phyloP scores from a whole-genome alignment of 2,329 filamentous ascomycete species.

The Falciphora oryzae region DNA sequence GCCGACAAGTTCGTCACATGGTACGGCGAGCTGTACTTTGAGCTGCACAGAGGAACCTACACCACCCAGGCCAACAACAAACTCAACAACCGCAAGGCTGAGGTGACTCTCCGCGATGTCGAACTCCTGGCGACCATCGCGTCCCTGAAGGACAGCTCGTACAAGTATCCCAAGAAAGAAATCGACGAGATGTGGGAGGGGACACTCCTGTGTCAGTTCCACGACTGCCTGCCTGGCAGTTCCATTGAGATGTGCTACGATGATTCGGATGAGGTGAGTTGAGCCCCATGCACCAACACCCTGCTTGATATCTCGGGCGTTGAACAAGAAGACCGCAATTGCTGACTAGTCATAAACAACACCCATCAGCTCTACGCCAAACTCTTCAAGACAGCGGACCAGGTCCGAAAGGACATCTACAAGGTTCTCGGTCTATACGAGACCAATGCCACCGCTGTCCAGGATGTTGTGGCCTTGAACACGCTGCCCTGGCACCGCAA shows the following conservation, averaged over 20 bases:
- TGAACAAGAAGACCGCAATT: neutral
- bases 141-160: slow-evolving; percentile 64
- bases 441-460: slow-evolving; percentile 22
- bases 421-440: slow-evolving; percentile 54
- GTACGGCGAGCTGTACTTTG: slow-evolving; percentile 98
- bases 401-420: slow-evolving; percentile 64
- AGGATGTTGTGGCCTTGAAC: slow-evolving; percentile 58
- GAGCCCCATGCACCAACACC: neutral
- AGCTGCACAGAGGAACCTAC: slow-evolving; percentile 93
- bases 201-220: slow-evolving; percentile 90
- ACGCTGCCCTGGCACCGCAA: slow-evolving; percentile 81
- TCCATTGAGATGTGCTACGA: slow-evolving; percentile 98
- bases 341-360: slow-evolving; percentile 18
- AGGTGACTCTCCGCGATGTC: slow-evolving; percentile 79
- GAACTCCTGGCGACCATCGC: slow-evolving; percentile 85
- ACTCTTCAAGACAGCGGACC: slow-evolving; percentile 71
- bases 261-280: slow-evolving; percentile 71
- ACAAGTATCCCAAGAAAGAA: slow-evolving; percentile 90
- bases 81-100: slow-evolving; percentile 80
- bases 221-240: slow-evolving; percentile 92
- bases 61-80: slow-evolving; percentile 98
- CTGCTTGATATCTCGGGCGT: neutral
- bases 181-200: slow-evolving; percentile 95
- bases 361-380: slow-evolving; percentile 63
- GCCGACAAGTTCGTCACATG: slow-evolving; percentile 78